Percentiles rank a stretch among this genome's conserved stretches.
phyloP scores from a whole-genome alignment of 495 filamentous ascomycete genomes.

The Penicillium robsamsonii region DNA sequence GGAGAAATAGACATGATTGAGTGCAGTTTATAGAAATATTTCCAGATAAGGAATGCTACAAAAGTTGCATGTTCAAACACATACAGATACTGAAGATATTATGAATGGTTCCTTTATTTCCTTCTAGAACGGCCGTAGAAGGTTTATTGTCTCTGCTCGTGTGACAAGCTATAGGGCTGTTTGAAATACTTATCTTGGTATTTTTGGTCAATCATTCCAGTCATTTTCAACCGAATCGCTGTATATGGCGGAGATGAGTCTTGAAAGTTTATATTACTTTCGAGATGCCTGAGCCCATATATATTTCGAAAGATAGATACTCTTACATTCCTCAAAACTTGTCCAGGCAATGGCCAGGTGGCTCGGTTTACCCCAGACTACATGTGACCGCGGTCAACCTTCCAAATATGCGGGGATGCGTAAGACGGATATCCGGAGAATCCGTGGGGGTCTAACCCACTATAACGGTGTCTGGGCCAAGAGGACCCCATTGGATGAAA shows the following conservation, averaged over 20 bases:
- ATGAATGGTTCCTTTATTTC: background rate
- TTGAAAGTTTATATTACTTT: background rate
- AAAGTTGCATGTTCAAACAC: slow-evolving; percentile 18
- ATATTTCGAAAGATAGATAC: background rate
- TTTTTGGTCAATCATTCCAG: background rate
- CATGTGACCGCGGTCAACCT: background rate
- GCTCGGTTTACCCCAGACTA: slow-evolving; percentile 7
- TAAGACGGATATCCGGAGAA: slow-evolving; percentile 23
- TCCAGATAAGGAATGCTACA: slow-evolving; percentile 13
- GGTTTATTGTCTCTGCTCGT: background rate
- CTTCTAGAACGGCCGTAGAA: background rate
- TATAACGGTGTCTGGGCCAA: slow-evolving; percentile 17
- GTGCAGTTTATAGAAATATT: slow-evolving; percentile 21
- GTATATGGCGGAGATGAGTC: background rate
- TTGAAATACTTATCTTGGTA: background rate
- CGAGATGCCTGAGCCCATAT: background rate
- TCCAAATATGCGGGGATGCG: slow-evolving; percentile 20
- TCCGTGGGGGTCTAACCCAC: slow-evolving; percentile 20
- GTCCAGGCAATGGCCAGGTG: background rate
- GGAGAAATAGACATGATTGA: slow-evolving; percentile 18
- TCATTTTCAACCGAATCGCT: too few relatives aligned
- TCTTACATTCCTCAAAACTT: background rate
- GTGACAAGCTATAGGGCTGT: background rate
- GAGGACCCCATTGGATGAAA: slow-evolving; percentile 9
- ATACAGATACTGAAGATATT: background rate